Conservation (phyloP, 2,329 filamentous ascomycete genomes). For the Penicillium sp. region DNA sequence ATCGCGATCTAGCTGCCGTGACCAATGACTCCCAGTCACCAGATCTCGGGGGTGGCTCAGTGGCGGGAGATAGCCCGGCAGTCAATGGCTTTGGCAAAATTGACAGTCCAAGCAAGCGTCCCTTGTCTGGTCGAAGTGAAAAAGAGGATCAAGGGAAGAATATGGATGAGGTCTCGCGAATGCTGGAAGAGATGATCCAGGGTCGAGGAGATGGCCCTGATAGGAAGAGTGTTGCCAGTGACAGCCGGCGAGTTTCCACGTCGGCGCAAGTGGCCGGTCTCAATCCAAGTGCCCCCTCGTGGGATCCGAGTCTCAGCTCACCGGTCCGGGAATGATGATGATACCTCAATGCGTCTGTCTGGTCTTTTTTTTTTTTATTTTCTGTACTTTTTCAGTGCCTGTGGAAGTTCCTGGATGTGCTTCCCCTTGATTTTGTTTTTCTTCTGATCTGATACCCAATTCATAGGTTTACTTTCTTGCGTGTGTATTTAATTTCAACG, state of each 20-base stretch:
- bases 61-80: conserved; percentile 27
- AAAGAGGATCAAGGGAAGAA: conserved; percentile 57
- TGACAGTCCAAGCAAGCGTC: conserved; percentile 31
- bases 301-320: conserved; percentile 12
- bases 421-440: not conserved
- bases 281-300: conserved; percentile 27
- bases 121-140: conserved; percentile 32
- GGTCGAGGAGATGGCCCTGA: conserved; percentile 79
- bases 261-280: conserved; percentile 28
- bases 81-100: conserved; percentile 23
- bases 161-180: conserved; percentile 88
- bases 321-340: conserved; percentile 12
- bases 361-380: conserved; percentile 23
- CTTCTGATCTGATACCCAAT: conserved; percentile 29
- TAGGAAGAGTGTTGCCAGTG: conserved; percentile 58
- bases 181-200: conserved; percentile 96
- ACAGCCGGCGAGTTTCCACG: conserved; percentile 36
- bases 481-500: conserved; percentile 13
- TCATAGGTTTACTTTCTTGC: conserved; percentile 16
- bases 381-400: not conserved
- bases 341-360: conserved; percentile 4
- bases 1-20: conserved; percentile 76
- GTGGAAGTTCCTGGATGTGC: conserved; percentile 10
- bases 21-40: conserved; percentile 38
- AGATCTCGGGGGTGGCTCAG: conserved; percentile 31